Base-by-base conservation (phyloP, 1,284 basidiomycete genomes). In the Wolfiporia cocos region DNA sequence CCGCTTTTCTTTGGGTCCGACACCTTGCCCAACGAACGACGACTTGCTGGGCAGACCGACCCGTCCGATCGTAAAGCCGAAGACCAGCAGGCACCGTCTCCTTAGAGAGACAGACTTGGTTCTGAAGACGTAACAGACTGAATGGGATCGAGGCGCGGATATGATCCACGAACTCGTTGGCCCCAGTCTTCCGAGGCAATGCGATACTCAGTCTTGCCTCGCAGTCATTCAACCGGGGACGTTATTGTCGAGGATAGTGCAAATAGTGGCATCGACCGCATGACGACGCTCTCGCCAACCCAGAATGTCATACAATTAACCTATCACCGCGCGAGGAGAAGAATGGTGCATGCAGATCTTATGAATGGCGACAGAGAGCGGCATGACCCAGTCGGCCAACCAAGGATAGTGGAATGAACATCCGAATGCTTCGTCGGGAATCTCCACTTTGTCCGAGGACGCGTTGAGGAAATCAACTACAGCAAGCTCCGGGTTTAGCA, bases 41-140 rank as follows among this genome's bases (percentile, higher is more conserved):
- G n/a, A n/a, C n/a, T n/a, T n/a, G n/a, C n/a, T n/a, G n/a, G n/a
- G n/a, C n/a, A n/a, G n/a, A n/a, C n/a, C n/a, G n/a, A n/a, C n/a
- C n/a, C n/a, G n/a, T n/a, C n/a, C n/a, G n/a, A n/a, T n/a, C n/a
- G n/a, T n/a, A n/a, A n/a, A n/a, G n/a, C n/a, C n/a, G n/a, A n/a
- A n/a, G n/a, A n/a, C n/a, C n/a, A n/a, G n/a, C n/a, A n/a, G n/a
- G n/a, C n/a, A n/a, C n/a, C n/a, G n/a, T n/a, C n/a, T n/a, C n/a
- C n/a, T n/a, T n/a, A n/a, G 55, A 39, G 49, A 64, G 47, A 62
- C 68, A 43, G 66, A 77, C 43, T 66, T 67, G 33, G 67, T 68
- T 12, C 79, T 79, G 52, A 68, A 71, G 20, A 78, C 70, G 50
- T 74, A 78, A 61, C 80, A 83, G 5, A 76, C 74, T 26, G 70